Conservation (phyloP, 169 alveolate species). For the Eimeria praecox region DNA sequence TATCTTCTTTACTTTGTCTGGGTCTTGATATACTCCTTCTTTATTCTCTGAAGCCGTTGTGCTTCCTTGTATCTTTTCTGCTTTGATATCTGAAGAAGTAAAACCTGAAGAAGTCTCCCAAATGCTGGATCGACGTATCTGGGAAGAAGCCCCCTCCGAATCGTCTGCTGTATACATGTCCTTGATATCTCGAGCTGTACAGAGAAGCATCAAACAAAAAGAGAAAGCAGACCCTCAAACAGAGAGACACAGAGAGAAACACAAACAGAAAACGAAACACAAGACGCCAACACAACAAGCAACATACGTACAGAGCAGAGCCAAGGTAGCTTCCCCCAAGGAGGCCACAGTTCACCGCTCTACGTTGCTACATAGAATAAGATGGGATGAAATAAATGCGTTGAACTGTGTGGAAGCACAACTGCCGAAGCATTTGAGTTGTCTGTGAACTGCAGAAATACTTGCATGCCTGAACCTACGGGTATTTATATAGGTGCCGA, state of each 20-base stretch:
- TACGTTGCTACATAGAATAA: too few species aligned
- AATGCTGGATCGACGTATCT: not conserved
- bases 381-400: too few species aligned
- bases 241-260: not conserved
- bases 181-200: conserved; percentile 10
- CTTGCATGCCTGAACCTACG: too few species aligned
- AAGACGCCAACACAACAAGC: not conserved
- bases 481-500: too few species aligned
- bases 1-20: not conserved
- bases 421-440: too few species aligned
- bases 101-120: not conserved
- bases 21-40: not conserved
- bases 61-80: not conserved
- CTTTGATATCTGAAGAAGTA: not conserved
- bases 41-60: not conserved
- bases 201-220: not conserved
- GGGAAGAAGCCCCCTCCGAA: not conserved
- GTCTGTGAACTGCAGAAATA: too few species aligned
- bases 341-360: too few species aligned
- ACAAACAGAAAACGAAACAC: not conserved
- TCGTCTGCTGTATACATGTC: not conserved
- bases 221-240: not conserved
- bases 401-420: too few species aligned
- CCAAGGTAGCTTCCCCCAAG: too few species aligned
- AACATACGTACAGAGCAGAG: too few species aligned